Evolutionary conservation across 1,284 basidiomycete species (phyloP).

Genomic region (Naganishia sp.): DNA sequence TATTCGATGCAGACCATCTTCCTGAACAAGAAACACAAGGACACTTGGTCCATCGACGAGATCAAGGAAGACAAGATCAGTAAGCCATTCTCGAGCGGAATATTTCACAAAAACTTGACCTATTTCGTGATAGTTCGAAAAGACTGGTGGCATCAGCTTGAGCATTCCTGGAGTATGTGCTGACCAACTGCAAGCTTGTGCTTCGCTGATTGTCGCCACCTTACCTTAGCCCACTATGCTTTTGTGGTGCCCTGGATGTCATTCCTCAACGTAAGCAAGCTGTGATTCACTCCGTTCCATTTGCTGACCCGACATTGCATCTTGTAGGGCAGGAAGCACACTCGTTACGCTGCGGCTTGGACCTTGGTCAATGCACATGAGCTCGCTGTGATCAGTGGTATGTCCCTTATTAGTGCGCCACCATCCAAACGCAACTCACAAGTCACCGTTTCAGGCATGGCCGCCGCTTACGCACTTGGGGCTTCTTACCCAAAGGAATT

Average conservation of each 20-base stretch:
- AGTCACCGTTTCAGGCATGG: constrained; percentile 39
- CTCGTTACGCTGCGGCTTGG: constrained; percentile 51
- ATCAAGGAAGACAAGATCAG: constrained; percentile 57
- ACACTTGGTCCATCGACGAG: constrained; percentile 56
- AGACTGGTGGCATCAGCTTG: constrained; percentile 54
- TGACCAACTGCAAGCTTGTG: background rate
- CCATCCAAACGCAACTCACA: too few relatives aligned
- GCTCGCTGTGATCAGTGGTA: constrained; percentile 55
- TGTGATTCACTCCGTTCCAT: background rate
- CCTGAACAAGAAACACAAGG: constrained; percentile 55
- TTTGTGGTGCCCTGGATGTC: constrained; percentile 57
- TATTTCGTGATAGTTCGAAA: constrained; percentile 42
- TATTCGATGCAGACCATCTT: constrained; percentile 55
- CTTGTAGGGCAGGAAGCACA: constrained; percentile 37
- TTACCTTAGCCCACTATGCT: constrained; percentile 50
- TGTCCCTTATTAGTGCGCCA: background rate
- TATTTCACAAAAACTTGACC: background rate
- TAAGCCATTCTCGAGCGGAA: constrained; percentile 35
- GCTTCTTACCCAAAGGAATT: constrained; percentile 54
- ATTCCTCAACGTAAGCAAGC: constrained; percentile 52
- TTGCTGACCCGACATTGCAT: background rate
- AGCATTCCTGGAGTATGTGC: constrained; percentile 43
- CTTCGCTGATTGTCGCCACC: background rate
- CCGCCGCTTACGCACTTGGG: constrained; percentile 57
- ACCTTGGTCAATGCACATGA: constrained; percentile 57